phyloP scores from a whole-genome alignment of 2,329 filamentous ascomycete genomes.

The Penicillium sp. region DNA sequence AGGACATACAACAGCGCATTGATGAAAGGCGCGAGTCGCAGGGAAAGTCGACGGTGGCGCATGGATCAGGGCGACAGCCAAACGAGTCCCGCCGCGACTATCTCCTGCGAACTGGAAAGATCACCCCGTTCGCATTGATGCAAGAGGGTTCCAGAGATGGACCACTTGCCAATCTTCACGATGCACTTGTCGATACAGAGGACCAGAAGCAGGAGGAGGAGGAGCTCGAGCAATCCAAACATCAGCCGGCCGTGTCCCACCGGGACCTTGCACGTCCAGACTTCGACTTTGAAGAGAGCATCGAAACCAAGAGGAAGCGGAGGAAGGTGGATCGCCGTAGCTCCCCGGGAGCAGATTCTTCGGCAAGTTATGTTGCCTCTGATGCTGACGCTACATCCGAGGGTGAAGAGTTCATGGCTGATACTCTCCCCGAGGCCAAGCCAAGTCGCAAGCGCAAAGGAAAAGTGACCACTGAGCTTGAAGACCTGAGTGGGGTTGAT shows the following conservation, averaged over 20 bases:
- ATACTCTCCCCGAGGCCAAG: constrained; percentile 24
- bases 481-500: constrained; percentile 67
- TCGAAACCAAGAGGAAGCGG: constrained; percentile 28
- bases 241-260: constrained; percentile 58
- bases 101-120: constrained; percentile 92
- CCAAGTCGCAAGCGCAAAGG: constrained; percentile 19
- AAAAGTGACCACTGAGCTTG: constrained; percentile 42
- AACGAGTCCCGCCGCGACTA: constrained; percentile 85
- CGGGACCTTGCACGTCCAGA: constrained; percentile 71
- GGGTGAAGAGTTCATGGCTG: constrained; percentile 37
- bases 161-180: constrained; percentile 67
- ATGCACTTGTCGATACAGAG: constrained; percentile 78
- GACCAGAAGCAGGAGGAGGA: constrained; percentile 58
- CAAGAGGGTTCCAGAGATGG: constrained; percentile 58
- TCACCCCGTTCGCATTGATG: constrained; percentile 88
- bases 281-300: constrained; percentile 55
- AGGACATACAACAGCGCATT: constrained; percentile 78
- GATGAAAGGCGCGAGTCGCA: constrained; percentile 65
- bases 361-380: constrained; percentile 33
- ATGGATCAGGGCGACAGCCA: constrained; percentile 57
- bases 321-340: constrained; percentile 28
- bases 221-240: constrained; percentile 42
- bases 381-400: constrained; percentile 31
- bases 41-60: constrained; percentile 44
- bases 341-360: constrained; percentile 28